phyloP scores from a whole-genome alignment of 371 early-diverging fungal genomes.

The Smittium mucronatum region DNA sequence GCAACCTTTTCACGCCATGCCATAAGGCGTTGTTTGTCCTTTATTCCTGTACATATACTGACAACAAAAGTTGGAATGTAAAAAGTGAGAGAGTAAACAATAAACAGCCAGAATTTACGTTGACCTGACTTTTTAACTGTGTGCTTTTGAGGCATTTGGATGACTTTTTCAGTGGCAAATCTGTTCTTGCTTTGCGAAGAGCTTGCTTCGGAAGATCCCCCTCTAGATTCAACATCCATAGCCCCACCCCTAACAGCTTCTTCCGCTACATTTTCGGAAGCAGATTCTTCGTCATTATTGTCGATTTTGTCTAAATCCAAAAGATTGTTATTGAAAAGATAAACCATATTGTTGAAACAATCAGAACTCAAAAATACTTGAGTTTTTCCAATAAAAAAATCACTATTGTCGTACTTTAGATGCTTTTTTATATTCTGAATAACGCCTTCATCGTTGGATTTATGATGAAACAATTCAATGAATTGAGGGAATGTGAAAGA shows the following conservation, averaged over 20 bases:
- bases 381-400: not conserved
- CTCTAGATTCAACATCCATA: slow-evolving; percentile 16
- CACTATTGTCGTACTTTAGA: not conserved
- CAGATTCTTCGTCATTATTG: not conserved
- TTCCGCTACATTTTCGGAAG: not conserved
- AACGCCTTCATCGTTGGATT: not conserved
- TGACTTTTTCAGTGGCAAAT: slow-evolving; percentile 18
- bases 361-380: not conserved
- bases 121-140: too few species aligned
- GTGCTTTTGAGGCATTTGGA: slow-evolving; percentile 28
- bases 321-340: not conserved
- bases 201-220: not conserved
- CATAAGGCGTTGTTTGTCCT: slow-evolving; percentile 71
- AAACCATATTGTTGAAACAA: not conserved
- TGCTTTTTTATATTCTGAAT: slow-evolving; percentile 14
- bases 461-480: slow-evolving; percentile 17
- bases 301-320: not conserved
- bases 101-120: slow-evolving; percentile 52
- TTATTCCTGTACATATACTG: slow-evolving; percentile 51
- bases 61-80: slow-evolving; percentile 57
- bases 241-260: not conserved
- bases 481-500: slow-evolving; percentile 54
- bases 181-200: not conserved
- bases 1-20: slow-evolving; percentile 97
- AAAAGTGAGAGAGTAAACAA: slow-evolving; percentile 70